Evolutionary conservation across 331 rosid species (phyloP), one percentile per base, ranked within the genome.

Genomic region (Acacia pycnantha): DNA sequence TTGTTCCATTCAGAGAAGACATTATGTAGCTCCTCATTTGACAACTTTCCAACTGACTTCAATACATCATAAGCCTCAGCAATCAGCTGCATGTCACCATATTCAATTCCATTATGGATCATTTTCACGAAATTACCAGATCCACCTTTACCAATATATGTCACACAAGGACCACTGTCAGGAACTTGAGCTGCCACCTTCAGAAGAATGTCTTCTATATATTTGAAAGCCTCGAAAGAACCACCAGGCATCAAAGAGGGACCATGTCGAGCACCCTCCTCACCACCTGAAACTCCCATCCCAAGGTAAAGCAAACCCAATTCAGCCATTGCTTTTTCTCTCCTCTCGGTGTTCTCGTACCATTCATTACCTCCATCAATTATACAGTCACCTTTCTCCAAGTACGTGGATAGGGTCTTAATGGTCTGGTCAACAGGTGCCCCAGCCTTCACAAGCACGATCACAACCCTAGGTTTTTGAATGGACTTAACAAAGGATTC

Each of bases 201-300:
- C 72, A 92, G 90, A 83, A 92, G 91, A 89, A 94, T 94, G 83
- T 94, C 98, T 81, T 94, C 93, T 33, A 94, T 94, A 90, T 92
- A 44, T 77, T 90, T 91, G 86, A 73, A 94, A 81, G 98, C 98
- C 84, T 94, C 94, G 18, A 87, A 77, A 8, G 97, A 94, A 82
- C 98, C 98, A 65, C 97, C 98, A 35, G 97, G 98, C 98, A 94
- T 94, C 97, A 94, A 81, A 40, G 98, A 94, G 54, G 98, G 98
- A 66, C 98, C 98, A 22, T 81, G 19, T 73, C 94, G 91, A 16
- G 91, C 88, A 27, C 89, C 89, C 64, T 88, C 88, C 80, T 86
- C 91, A 26, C 91, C 91, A 26, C 91, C 89, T 2, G 91, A 88
- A 81, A 88, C 91, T 79, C 89, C 87, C 89, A 88, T 88, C 80